These are phyloP conservation scores for Pontederia crassipes DNA, from an alignment of 176 grass and related monocot species.

Conservation along the genomic window DNA sequence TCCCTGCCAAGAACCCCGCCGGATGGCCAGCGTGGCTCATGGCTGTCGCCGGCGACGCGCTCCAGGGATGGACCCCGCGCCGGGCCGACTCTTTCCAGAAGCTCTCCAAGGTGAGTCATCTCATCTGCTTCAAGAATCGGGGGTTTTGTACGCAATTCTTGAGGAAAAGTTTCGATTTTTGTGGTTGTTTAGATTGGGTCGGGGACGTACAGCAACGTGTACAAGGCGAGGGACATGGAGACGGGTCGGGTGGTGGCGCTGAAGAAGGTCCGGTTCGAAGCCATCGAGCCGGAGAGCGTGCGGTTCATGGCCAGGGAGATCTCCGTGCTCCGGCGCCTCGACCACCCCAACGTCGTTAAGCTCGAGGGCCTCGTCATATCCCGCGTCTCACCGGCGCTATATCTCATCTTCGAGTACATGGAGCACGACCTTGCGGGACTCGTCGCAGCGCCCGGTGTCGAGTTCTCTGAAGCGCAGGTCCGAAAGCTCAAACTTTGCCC, in stretches of 20 bases:
- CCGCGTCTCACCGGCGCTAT: conserved; percentile 39
- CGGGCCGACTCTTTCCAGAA: conserved; percentile 39
- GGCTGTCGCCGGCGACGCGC: conserved; percentile 32
- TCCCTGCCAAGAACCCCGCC: not conserved
- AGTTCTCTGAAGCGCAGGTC: conserved; percentile 47
- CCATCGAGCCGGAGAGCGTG: conserved; percentile 36
- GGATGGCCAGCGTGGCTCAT: conserved; percentile 41
- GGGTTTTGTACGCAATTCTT: not conserved
- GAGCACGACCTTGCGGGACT: conserved; percentile 79
- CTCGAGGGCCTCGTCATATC: conserved; percentile 37
- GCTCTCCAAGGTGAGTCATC: conserved; percentile 32
- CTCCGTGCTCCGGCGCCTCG: conserved; percentile 26
- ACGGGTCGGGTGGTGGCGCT: conserved; percentile 36
- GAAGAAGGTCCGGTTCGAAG: conserved; percentile 52
- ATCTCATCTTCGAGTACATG: conserved; percentile 98
- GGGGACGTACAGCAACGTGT: conserved; percentile 63
- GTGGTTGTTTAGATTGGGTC: conserved; percentile 30
- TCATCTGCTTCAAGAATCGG: not conserved
- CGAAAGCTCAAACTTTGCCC: not conserved
- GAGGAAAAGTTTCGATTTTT: not conserved
- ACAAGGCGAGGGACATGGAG: conserved; percentile 36
- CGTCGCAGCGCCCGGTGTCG: conserved; percentile 18
- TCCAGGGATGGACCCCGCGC: conserved; percentile 31
- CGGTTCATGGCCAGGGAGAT: conserved; percentile 55
- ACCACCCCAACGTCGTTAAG: conserved; percentile 36